phyloP scores from a whole-genome alignment of 1,139 yeast species.

The Magnusiomyces sp. region DNA sequence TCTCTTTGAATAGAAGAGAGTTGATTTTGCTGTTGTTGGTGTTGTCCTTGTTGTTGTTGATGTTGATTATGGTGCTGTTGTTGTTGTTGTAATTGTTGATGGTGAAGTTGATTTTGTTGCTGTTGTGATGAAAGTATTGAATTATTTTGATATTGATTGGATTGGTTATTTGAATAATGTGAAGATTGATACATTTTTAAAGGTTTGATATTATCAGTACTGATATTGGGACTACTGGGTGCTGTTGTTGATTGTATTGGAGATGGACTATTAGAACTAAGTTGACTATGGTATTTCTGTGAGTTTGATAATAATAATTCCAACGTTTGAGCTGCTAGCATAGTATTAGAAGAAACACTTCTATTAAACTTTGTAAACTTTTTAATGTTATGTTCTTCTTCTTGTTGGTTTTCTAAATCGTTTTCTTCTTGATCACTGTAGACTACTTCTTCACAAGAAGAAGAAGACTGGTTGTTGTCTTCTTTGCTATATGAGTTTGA shows the following conservation, averaged over 20 bases:
- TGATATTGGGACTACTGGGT: conserved; percentile 4
- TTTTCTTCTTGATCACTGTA: not conserved
- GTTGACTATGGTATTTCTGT: not conserved
- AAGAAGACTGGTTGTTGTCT: conserved; percentile 1
- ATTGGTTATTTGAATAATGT: too few relatives aligned
- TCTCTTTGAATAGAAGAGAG: not conserved
- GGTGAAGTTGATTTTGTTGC: not conserved
- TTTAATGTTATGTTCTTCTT: too few relatives aligned
- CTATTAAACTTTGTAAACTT: not conserved
- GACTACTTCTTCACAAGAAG: not conserved
- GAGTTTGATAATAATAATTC: not conserved
- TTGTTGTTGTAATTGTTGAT: not conserved
- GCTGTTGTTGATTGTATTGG: conserved; percentile 1
- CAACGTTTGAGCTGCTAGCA: not conserved
- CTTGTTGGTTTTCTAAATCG: too few relatives aligned
- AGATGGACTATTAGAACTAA: not conserved
- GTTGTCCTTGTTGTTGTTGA: conserved; percentile 5
- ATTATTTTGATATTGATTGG: too few relatives aligned
- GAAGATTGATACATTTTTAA: too few relatives aligned
- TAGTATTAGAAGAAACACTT: not conserved
- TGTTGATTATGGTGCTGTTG: not conserved
- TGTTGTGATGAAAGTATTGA: not conserved
- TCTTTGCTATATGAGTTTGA: too few relatives aligned
- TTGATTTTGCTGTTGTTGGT: not conserved
- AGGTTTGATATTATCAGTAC: conserved; percentile 1